phyloP scores from a whole-genome alignment of 495 filamentous ascomycete genomes.

The Barbatosphaeria neglecta region DNA sequence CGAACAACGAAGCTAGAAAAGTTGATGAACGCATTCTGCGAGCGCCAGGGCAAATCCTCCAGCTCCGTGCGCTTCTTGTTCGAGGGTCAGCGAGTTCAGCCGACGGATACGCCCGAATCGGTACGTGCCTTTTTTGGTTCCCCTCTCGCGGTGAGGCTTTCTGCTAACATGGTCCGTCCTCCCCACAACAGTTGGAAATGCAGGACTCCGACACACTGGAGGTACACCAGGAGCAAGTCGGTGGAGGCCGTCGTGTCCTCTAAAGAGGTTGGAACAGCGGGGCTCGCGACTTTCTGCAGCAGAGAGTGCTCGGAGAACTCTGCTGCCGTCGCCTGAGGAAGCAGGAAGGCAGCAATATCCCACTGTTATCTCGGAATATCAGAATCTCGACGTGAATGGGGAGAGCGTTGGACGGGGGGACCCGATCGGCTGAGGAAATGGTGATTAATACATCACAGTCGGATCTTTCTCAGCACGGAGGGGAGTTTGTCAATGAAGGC shows the following conservation, averaged over 20 bases:
- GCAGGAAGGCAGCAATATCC: background rate
- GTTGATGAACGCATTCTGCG: constrained; percentile 98
- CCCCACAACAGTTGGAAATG: constrained; percentile 71
- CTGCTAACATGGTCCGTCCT: constrained; percentile 4
- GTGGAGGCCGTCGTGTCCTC: constrained; percentile 38
- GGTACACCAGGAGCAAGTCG: constrained; percentile 97
- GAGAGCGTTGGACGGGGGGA: too few relatives aligned
- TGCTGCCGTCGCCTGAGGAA: too few relatives aligned
- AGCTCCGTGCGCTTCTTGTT: constrained; percentile 90
- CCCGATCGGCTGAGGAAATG: too few relatives aligned
- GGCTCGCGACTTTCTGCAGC: background rate
- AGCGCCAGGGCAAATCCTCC: constrained; percentile 79
- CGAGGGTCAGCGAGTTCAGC: constrained; percentile 82
- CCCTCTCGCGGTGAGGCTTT: background rate
- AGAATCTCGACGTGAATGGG: too few relatives aligned
- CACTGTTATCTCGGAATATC: too few relatives aligned
- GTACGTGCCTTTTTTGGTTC: constrained; percentile 44
- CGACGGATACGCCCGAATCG: constrained; percentile 79
- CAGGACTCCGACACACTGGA: constrained; percentile 91
- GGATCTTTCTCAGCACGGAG: too few relatives aligned
- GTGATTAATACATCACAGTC: too few relatives aligned
- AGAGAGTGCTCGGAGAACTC: too few relatives aligned
- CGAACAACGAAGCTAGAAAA: constrained; percentile 91
- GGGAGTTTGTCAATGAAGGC: too few relatives aligned
- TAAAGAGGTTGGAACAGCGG: too few relatives aligned